Percentiles rank a stretch among this genome's conserved stretches.
Evolutionary conservation across 2,329 filamentous ascomycete genomes (phyloP).

Genomic region (Pezicula neosporulosa): DNA sequence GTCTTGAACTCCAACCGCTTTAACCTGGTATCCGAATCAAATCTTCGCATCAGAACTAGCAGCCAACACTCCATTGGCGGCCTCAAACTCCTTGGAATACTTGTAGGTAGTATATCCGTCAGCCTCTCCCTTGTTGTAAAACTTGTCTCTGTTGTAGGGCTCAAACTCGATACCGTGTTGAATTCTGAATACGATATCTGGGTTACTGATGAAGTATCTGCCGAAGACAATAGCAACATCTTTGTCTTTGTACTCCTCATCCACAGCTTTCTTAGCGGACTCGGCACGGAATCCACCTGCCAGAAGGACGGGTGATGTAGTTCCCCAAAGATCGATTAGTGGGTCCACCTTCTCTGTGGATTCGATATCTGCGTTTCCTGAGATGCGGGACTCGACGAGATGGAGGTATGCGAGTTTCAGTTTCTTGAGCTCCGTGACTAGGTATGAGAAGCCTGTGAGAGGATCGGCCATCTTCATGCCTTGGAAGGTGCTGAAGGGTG

Average conservation of each 20-base stretch:
- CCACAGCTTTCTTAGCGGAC: conserved; percentile 34
- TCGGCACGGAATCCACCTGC: conserved; percentile 42
- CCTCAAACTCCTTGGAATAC: conserved; percentile 26
- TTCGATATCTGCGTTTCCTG: conserved; percentile 34
- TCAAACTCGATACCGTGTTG: conserved; percentile 34
- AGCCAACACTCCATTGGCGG: background rate
- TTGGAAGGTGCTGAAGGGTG: conserved; percentile 59
- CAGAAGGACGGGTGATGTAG: conserved; percentile 42
- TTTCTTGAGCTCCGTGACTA: conserved; percentile 46
- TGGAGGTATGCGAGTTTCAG: conserved; percentile 59
- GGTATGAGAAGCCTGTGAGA: conserved; percentile 57
- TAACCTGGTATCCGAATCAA: too few species aligned
- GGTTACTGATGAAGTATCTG: conserved; percentile 41
- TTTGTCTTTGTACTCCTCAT: conserved; percentile 29
- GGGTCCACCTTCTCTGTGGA: conserved; percentile 36
- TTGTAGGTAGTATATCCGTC: conserved; percentile 34
- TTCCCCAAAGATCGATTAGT: conserved; percentile 41
- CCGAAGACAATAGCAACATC: conserved; percentile 39
- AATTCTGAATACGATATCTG: conserved; percentile 40
- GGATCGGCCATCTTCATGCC: conserved; percentile 62
- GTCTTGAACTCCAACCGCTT: too few species aligned
- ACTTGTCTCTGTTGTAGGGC: conserved; percentile 34
- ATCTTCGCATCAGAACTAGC: background rate
- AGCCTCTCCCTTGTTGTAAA: conserved; percentile 28
- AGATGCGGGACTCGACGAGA: conserved; percentile 48